These are phyloP conservation scores for Saturnispora hagleri DNA, from an alignment of 805 yeast species.

Conservation along the genomic window DNA sequence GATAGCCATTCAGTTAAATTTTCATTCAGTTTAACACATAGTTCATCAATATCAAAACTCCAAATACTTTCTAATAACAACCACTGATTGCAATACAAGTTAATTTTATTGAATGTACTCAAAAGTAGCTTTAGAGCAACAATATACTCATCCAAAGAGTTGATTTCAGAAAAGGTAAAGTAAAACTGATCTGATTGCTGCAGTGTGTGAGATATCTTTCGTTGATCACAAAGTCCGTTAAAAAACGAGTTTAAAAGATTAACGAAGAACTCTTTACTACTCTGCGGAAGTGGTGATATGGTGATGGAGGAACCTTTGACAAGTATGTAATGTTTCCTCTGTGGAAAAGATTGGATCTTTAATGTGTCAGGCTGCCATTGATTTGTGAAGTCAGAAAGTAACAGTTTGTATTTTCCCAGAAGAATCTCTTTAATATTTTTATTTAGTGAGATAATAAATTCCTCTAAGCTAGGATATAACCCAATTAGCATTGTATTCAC, in stretches of 20 bases:
- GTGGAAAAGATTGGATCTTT: neutral
- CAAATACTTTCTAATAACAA: constrained; percentile 45
- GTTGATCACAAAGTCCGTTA: constrained; percentile 21
- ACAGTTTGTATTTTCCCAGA: constrained; percentile 19
- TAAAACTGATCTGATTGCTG: neutral
- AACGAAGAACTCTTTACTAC: constrained; percentile 27
- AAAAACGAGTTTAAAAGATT: constrained; percentile 19
- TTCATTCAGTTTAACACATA: constrained; percentile 27
- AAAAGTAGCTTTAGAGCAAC: neutral
- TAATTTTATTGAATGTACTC: neutral
- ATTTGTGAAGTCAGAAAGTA: constrained; percentile 4
- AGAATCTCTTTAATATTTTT: constrained; percentile 23
- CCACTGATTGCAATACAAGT: constrained; percentile 33
- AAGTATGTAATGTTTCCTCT: constrained; percentile 26
- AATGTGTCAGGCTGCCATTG: constrained; percentile 20
- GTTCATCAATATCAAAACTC: constrained; percentile 40
- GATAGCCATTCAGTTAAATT: constrained; percentile 41
- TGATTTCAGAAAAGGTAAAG: neutral
- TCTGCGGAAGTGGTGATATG: constrained; percentile 34
- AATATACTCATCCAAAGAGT: neutral
- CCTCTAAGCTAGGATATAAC: constrained; percentile 21
- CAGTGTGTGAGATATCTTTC: constrained; percentile 10
- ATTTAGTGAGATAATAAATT: constrained; percentile 30
- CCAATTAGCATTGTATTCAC: constrained; percentile 2
- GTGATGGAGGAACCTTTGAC: constrained; percentile 31